Percentiles rank a stretch among this genome's conserved stretches.
These are phyloP conservation scores for Ganoderma boninense DNA, from an alignment of 1,284 basidiomycete species.

Conservation along the genomic window DNA sequence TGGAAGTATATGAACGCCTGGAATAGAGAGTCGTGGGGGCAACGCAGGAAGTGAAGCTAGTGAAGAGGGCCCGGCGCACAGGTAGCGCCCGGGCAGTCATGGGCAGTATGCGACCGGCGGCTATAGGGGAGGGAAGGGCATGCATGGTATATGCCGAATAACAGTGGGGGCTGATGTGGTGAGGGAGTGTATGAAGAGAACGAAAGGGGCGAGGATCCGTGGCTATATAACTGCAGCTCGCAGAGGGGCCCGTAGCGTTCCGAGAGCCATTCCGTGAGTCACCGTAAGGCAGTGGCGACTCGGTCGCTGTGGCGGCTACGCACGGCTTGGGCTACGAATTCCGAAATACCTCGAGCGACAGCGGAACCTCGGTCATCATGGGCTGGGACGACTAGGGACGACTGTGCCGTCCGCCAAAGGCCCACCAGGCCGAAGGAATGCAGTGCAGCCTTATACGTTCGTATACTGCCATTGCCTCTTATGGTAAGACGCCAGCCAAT, in stretches of 20 bases:
- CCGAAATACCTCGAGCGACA: no score
- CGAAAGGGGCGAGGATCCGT: not conserved
- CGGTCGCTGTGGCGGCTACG: not conserved
- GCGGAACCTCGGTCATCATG: not conserved
- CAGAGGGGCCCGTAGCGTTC: slow-evolving; percentile 33
- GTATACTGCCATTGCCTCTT: slow-evolving; percentile 4
- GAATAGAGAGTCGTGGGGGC: slow-evolving; percentile 14
- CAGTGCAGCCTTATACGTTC: slow-evolving; percentile 4
- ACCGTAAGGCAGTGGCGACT: slow-evolving; percentile 24
- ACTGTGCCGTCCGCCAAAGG: not conserved
- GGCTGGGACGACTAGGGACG: not conserved
- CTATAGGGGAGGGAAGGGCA: slow-evolving; percentile 22
- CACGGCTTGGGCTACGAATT: not conserved
- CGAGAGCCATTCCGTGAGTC: slow-evolving; percentile 34
- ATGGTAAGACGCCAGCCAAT: slow-evolving; percentile 1
- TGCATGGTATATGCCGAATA: slow-evolving; percentile 17
- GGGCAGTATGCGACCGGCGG: slow-evolving; percentile 28
- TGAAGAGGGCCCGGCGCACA: slow-evolving; percentile 21
- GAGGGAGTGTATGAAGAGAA: not conserved
- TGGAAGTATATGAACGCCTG: slow-evolving; percentile 26
- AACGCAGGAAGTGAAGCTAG: slow-evolving; percentile 24
- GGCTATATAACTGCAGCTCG: slow-evolving; percentile 30
- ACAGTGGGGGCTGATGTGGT: not conserved
- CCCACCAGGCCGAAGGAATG: not conserved
- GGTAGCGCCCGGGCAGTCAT: slow-evolving; percentile 25